Base-by-base conservation (phyloP, 345 rosid genomes). In the Hibiscus mutabilis region DNA sequence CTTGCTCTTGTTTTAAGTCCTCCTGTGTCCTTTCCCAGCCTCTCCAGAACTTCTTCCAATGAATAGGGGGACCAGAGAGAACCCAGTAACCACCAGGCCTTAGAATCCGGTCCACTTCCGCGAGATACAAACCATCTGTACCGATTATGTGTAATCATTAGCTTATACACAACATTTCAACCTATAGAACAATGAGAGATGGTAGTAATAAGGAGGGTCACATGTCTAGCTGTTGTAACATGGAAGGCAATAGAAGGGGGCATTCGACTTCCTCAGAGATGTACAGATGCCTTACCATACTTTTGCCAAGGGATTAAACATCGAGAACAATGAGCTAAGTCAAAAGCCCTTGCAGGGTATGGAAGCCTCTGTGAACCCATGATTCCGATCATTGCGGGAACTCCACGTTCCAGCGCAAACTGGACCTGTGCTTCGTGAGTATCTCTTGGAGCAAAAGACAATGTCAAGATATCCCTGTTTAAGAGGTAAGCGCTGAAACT, bases 41-140 rank as follows among this genome's bases (percentile, higher is more conserved):
- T 86, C 82, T 86, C 97, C 97, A 95, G 78, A 90, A 77, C 37
- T 79, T 88, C 80, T 90, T 90, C 99, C 99, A 95, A 75, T 70
- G 80, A 64, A 95, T 85, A 6, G 97, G 99, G 44, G 99, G 99
- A 8, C 99, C 99, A 0, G 97, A 95, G 10, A 92, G 91, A 79
- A 95, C 80, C 97, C 99, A 95, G 58, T 90, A 95, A 19, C 97
- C 99, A n/a, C 99, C 96, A 25, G 99, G 97, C 79, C 99, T 84
- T 42, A 95, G 79, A 69, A 95, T 77, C 69, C 99, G 85, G 76
- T 95, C 97, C 75, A 95, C 96, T 82, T 95, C 99, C 16, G 81
- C 80, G 25, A 92, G 84, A 70, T 89, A 95, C 85, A 92, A 56
- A 21, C 97, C 99, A 81, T 83, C 98, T 94, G 83, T 47, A 59